Evolutionary conservation across 2,329 filamentous ascomycete species (phyloP).

Genomic region (Fusarium sp.): DNA sequence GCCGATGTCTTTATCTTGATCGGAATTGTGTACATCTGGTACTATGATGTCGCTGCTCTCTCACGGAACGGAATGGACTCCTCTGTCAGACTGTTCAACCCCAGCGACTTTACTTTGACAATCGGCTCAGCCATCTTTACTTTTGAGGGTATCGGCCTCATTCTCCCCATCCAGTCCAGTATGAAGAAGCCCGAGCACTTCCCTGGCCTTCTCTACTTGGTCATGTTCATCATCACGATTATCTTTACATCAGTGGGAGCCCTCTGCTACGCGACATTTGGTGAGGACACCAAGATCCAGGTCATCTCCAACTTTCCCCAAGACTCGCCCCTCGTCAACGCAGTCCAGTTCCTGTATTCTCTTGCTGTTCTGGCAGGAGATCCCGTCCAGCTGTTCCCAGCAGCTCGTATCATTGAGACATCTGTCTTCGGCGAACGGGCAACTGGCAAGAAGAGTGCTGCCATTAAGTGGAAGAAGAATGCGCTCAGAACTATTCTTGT

Average conservation of each 20-base stretch:
- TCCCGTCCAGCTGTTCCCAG: constrained; percentile 82
- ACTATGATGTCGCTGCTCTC: constrained; percentile 74
- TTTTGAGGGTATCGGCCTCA: constrained; percentile 83
- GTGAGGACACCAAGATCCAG: constrained; percentile 77
- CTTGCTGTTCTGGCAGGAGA: constrained; percentile 80
- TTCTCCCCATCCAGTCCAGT: constrained; percentile 81
- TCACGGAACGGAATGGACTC: constrained; percentile 69
- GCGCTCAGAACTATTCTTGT: constrained; percentile 72
- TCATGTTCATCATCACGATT: constrained; percentile 81
- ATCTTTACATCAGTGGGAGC: constrained; percentile 81
- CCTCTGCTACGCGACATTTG: constrained; percentile 82
- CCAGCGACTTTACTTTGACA: constrained; percentile 77
- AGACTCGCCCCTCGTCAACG: constrained; percentile 78
- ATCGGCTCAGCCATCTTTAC: constrained; percentile 83
- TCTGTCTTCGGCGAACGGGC: constrained; percentile 77
- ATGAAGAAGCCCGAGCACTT: constrained; percentile 81
- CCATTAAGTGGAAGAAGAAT: constrained; percentile 85
- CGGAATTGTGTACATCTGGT: constrained; percentile 81
- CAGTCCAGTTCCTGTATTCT: constrained; percentile 81
- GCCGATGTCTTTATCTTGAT: constrained; percentile 81
- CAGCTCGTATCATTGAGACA: constrained; percentile 79
- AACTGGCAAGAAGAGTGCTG: constrained; percentile 72
- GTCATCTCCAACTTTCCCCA: constrained; percentile 85
- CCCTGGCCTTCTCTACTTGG: constrained; percentile 72
- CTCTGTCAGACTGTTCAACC: constrained; percentile 79